A percentile compares a stretch with the other conserved stretches of the same genome.
Conservation (phyloP, 176 grass and related monocot species). For the Oryza rufipogon region DNA sequence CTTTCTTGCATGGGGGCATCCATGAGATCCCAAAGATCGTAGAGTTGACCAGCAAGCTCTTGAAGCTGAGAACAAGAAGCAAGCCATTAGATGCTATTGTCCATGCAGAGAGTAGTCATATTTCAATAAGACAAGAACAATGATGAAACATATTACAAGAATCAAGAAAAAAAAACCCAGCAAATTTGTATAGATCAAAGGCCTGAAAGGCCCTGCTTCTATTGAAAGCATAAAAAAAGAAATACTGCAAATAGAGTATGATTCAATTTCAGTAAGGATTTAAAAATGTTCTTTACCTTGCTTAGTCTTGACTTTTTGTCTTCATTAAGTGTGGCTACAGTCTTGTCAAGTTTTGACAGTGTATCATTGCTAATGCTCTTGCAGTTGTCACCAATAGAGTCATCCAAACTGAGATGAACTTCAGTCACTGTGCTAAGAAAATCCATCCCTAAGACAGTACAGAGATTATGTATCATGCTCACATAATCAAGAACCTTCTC, state of each 20-base stretch:
- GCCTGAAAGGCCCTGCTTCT: not conserved
- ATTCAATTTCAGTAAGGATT: not conserved
- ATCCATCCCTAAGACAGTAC: constrained; percentile 93
- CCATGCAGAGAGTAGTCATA: constrained; percentile 1
- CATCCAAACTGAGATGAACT: constrained; percentile 90
- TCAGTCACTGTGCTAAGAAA: constrained; percentile 86
- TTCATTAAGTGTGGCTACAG: constrained; percentile 81
- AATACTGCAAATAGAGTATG: not conserved
- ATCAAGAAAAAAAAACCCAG: not conserved
- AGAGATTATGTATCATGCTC: constrained; percentile 87
- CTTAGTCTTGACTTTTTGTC: constrained; percentile 86
- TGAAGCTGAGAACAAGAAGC: constrained; percentile 70
- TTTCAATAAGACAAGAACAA: not conserved
- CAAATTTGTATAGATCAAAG: not conserved
- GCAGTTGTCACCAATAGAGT: constrained; percentile 64
- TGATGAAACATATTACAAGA: not conserved
- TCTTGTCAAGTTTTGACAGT: constrained; percentile 83
- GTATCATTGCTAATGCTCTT: constrained; percentile 96
- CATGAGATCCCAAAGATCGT: constrained; percentile 99
- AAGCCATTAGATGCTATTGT: constrained; percentile 18
- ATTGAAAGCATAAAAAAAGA: not conserved
- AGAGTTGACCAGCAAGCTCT: constrained; percentile 90
- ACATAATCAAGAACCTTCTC: constrained; percentile 95
- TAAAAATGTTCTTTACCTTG: constrained; percentile 60
- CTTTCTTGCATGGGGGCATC: constrained; percentile 84